phyloP scores from a whole-genome alignment of 306 rosid species.

The Lotus japonicus region DNA sequence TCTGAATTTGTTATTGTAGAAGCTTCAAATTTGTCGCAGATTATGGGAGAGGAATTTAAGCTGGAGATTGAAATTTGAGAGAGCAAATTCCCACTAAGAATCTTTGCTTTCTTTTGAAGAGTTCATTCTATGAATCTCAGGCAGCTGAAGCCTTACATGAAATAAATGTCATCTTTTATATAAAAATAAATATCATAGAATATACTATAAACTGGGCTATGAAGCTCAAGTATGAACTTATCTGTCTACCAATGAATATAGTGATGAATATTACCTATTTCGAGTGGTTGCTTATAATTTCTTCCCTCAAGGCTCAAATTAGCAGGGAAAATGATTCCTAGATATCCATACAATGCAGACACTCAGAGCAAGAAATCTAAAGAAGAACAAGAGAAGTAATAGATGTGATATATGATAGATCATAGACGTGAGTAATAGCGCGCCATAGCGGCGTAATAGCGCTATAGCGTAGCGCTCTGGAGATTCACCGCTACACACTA shows the following conservation, averaged over 20 bases:
- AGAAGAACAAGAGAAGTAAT: too few relatives aligned
- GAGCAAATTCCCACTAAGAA: background rate
- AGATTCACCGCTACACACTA: too few relatives aligned
- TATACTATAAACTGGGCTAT: background rate
- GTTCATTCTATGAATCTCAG: background rate
- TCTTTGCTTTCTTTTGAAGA: conserved; percentile 23
- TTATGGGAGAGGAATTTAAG: conserved; percentile 60
- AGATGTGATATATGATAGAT: too few relatives aligned
- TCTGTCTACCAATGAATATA: background rate
- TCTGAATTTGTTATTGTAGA: conserved; percentile 34
- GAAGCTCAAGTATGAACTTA: background rate
- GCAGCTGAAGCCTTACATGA: background rate
- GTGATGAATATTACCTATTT: background rate
- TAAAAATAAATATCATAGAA: conserved; percentile 11
- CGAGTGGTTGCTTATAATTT: background rate
- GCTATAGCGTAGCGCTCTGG: too few relatives aligned
- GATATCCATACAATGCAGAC: too few relatives aligned
- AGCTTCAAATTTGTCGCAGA: conserved; percentile 39
- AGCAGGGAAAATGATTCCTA: too few relatives aligned
- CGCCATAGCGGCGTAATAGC: too few relatives aligned
- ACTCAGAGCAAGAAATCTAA: too few relatives aligned
- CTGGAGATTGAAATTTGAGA: conserved; percentile 28
- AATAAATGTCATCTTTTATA: background rate
- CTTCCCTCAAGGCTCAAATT: background rate
- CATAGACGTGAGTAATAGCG: too few relatives aligned